phyloP scores from a whole-genome alignment of 768 basidiomycete species.

The Rhodotorula sphaerocarpa region DNA sequence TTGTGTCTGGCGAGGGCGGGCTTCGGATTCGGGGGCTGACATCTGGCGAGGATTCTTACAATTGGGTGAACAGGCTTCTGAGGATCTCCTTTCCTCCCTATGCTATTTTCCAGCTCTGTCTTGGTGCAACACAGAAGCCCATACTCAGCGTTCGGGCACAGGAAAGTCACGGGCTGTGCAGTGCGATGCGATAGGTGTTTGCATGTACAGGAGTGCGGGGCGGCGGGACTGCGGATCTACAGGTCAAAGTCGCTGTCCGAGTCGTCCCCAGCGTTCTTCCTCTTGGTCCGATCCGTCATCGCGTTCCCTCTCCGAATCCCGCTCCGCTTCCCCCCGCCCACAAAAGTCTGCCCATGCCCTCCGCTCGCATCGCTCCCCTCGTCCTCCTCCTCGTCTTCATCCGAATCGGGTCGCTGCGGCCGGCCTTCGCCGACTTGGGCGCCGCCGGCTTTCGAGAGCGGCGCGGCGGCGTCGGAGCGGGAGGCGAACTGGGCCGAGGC shows the following conservation, averaged over 20 bases:
- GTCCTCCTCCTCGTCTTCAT: slow-evolving; percentile 21
- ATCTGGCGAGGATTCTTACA: background rate
- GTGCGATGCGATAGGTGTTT: no score
- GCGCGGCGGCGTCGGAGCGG: slow-evolving; percentile 23
- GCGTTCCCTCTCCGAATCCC: slow-evolving; percentile 21
- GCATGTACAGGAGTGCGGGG: no score
- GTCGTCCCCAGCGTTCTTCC: slow-evolving; percentile 5
- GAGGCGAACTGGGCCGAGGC: slow-evolving; percentile 17
- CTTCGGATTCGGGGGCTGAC: background rate
- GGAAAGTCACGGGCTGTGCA: no score
- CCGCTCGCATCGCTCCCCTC: slow-evolving; percentile 14
- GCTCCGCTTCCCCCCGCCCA: slow-evolving; percentile 27
- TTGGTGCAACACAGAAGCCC: no score
- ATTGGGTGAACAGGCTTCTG: background rate
- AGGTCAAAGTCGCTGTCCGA: slow-evolving; percentile 33
- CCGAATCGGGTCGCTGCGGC: background rate
- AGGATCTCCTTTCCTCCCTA: background rate
- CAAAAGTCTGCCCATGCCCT: slow-evolving; percentile 14
- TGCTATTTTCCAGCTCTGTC: no score
- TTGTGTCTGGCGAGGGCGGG: no score
- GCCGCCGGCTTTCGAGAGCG: slow-evolving; percentile 4
- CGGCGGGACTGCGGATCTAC: no score
- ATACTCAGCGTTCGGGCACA: no score
- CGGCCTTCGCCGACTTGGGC: slow-evolving; percentile 6
- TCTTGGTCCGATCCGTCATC: background rate